These are phyloP conservation scores for Protomyces inouyei DNA, from an alignment of 1,139 yeast species.

Conservation along the genomic window DNA sequence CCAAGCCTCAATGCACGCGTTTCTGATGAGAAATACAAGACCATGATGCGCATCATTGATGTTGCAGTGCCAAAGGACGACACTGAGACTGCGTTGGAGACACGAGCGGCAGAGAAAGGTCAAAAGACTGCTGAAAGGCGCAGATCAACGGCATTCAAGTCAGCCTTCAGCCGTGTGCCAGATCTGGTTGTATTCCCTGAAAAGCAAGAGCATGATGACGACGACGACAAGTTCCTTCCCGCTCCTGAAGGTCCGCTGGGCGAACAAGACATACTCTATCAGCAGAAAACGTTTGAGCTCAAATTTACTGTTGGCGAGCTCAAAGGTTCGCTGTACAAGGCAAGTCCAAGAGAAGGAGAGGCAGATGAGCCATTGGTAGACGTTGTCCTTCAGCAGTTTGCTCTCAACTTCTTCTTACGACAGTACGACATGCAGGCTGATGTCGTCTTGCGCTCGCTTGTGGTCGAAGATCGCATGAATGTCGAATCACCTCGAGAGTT, in stretches of 20 bases:
- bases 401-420: conserved; percentile 57
- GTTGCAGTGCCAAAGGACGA: conserved; percentile 62
- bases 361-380: conserved; percentile 59
- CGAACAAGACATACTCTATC: conserved; percentile 29
- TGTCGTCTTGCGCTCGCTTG: conserved; percentile 58
- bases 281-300: conserved; percentile 66
- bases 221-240: conserved; percentile 14
- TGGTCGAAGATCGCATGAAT: conserved; percentile 71
- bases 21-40: conserved; percentile 85
- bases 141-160: conserved; percentile 2
- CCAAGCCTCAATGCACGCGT: conserved; percentile 67
- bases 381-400: conserved; percentile 61
- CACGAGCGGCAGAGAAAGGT: neutral
- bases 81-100: too few relatives aligned
- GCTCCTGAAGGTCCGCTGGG: conserved; percentile 26
- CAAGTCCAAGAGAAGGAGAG: conserved; percentile 48
- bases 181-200: conserved; percentile 24
- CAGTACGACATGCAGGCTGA: conserved; percentile 61
- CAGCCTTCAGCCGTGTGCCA: conserved; percentile 5
- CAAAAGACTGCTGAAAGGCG: neutral
- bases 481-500: conserved; percentile 59
- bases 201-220: conserved; percentile 31
- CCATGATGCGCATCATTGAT: conserved; percentile 72
- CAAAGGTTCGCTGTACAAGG: conserved; percentile 52
- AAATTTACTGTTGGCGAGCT: conserved; percentile 62